Base-by-base conservation (phyloP, 192 early-diverging fungal species). In the Dissophora globulifera region DNA sequence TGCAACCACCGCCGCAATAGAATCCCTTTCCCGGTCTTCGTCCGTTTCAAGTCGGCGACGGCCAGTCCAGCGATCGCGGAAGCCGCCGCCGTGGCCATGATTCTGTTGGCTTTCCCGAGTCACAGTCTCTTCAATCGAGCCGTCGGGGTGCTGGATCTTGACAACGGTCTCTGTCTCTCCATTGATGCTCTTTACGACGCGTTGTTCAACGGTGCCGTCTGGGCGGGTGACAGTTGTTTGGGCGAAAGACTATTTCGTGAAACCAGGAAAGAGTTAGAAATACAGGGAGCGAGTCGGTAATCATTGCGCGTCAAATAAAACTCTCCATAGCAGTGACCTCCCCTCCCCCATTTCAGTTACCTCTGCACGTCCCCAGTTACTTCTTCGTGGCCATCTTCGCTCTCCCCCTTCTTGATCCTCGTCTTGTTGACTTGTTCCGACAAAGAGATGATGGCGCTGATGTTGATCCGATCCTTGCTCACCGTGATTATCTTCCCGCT, bases 161-260 rank as follows among this genome's bases (percentile, higher is more conserved):
- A 76, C 26, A 1, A 54, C 26, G 1, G 71, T 76, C 51, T 76
- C 71, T 12, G 63, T 67, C 23, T 76, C 71, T 0, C 71, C 71
- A 32, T 76, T 55, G 31, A 76, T 29, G 22, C 22, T 55, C 51
- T 54, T 67, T 15, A 67, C 71, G 17, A 45, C 38, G 1, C 63
- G 40, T 6, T 66, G 62, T 33, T 76, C 71, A 16, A 76, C 42
- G 1, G 63, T 67, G 13, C 63, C 71, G 43, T 76, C 71, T 8
- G 71, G 71, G 10, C 71, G 55, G 6, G 71, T 67, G 12, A 76
- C 50, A 17, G 63, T 76, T 38, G 71, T 67, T 33, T 76, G 58
- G 52, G 46, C 67, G 45, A 25, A 75, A 3, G 71, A 65, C 71
- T 75, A 42, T 6, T 12, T 17, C 20, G 23, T 12, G 12, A 6